phyloP scores from a whole-genome alignment of 2,329 filamentous ascomycete genomes.

The Aureobasidium sp. region DNA sequence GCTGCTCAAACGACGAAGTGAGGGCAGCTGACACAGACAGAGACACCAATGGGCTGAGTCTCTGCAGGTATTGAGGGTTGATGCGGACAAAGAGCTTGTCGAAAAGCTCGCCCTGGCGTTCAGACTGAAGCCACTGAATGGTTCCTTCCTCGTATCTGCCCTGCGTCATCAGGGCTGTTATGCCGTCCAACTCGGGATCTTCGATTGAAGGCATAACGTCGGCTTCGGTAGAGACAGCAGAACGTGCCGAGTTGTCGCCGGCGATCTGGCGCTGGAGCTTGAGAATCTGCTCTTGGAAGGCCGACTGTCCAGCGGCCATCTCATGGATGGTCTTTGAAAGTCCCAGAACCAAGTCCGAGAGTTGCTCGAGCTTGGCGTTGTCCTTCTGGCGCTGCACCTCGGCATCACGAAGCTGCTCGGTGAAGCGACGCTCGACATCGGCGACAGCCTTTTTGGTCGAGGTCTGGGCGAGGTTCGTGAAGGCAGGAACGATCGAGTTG shows the following conservation, averaged over 20 bases:
- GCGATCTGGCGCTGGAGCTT: conserved; percentile 35
- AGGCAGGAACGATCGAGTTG: conserved; percentile 42
- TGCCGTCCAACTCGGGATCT: conserved; percentile 53
- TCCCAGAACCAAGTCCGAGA: conserved; percentile 59
- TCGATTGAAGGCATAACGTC: conserved; percentile 38
- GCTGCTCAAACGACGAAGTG: conserved; percentile 48
- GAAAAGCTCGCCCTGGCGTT: conserved; percentile 53
- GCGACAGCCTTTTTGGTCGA: conserved; percentile 60
- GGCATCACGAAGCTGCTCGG: conserved; percentile 44
- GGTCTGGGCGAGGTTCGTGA: conserved; percentile 42
- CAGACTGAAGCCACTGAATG: conserved; percentile 55
- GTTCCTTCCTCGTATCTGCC: conserved; percentile 40
- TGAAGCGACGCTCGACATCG: conserved; percentile 59
- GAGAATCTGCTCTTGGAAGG: conserved; percentile 54
- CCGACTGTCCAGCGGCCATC: conserved; percentile 61
- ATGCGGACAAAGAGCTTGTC: conserved; percentile 54
- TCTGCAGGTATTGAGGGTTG: conserved; percentile 49
- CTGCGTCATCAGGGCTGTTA: conserved; percentile 56
- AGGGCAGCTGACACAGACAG: conserved; percentile 58
- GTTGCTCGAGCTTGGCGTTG: conserved; percentile 62
- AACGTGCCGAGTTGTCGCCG: conserved; percentile 24
- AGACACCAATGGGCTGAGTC: conserved; percentile 50
- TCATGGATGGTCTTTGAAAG: conserved; percentile 62
- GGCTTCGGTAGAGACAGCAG: conserved; percentile 21
- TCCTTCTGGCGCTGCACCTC: conserved; percentile 48